Conservation (phyloP, 2,329 filamentous ascomycete genomes). For the Hypoxylon sp. region DNA sequence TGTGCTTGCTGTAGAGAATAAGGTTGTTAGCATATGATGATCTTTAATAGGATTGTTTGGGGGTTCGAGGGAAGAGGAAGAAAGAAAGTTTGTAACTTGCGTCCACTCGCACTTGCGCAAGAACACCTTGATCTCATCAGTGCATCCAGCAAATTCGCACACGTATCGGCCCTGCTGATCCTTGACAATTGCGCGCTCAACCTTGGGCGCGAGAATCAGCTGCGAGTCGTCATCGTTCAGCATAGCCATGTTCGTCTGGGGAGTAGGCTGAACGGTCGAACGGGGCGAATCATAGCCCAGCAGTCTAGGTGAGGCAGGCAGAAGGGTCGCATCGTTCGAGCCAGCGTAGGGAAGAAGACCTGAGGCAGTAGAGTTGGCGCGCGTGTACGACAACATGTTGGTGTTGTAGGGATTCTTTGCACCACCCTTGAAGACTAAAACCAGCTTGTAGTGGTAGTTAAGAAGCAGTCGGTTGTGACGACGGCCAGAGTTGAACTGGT, state of each 20-base stretch:
- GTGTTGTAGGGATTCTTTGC: constrained; percentile 58
- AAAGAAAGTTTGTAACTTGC: constrained; percentile 60
- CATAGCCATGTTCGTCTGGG: no score
- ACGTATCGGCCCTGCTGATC: constrained; percentile 79
- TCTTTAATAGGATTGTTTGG: no score
- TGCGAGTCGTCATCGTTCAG: constrained; percentile 22
- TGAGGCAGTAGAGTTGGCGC: constrained; percentile 3
- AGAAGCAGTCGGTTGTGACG: constrained; percentile 39
- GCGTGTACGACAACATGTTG: constrained; percentile 45
- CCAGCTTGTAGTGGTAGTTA: constrained; percentile 51
- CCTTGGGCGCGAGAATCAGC: constrained; percentile 68
- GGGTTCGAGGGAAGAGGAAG: no score
- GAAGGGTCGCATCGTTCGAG: constrained; percentile 47
- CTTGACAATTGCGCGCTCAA: constrained; percentile 64
- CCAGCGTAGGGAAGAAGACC: constrained; percentile 52
- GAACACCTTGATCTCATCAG: constrained; percentile 71
- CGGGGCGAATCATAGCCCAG: no score
- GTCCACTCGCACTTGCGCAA: constrained; percentile 92
- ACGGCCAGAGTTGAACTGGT: constrained; percentile 41
- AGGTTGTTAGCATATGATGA: constrained; percentile 32
- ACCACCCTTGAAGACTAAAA: constrained; percentile 61
- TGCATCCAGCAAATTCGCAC: constrained; percentile 77
- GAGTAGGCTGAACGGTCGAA: no score
- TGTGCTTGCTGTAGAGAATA: constrained; percentile 78
- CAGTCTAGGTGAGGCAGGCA: constrained; percentile 31